A percentile compares a stretch with the other conserved stretches of the same genome.
Evolutionary conservation across 768 basidiomycete species (phyloP).

Genomic region (Russula lepida): DNA sequence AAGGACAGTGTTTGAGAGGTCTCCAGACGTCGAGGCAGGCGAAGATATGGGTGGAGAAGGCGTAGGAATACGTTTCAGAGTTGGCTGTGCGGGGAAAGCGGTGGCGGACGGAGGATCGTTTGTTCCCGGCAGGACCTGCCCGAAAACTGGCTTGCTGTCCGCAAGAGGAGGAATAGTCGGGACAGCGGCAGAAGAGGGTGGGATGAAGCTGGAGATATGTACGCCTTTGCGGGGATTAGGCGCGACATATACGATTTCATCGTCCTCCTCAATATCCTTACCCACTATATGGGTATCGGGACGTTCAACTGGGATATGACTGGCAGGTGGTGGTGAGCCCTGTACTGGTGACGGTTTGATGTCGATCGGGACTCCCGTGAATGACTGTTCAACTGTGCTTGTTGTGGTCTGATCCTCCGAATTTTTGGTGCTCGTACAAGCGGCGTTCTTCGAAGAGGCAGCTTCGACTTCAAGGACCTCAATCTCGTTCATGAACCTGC

Average conservation of each 20-base stretch:
- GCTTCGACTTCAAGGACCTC: conserved; percentile 27
- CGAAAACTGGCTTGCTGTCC: conserved; percentile 35
- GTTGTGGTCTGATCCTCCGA: neutral
- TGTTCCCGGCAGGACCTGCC: conserved; percentile 41
- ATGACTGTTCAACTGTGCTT: conserved; percentile 29
- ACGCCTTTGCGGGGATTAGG: conserved; percentile 48
- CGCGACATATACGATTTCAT: conserved; percentile 68
- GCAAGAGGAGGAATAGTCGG: neutral
- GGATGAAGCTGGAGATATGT: neutral
- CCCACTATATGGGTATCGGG: conserved; percentile 5
- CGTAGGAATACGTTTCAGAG: neutral
- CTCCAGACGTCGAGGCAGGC: conserved; percentile 24
- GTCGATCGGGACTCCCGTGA: conserved; percentile 34
- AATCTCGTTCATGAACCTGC: conserved; percentile 36
- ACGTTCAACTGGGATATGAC: conserved; percentile 6
- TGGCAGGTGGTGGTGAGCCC: neutral
- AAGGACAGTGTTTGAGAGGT: conserved; percentile 32
- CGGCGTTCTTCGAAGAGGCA: conserved; percentile 10
- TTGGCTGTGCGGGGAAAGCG: neutral
- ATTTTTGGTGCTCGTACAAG: neutral
- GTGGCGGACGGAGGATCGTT: neutral
- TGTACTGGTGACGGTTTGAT: conserved; percentile 15
- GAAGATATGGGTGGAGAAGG: conserved; percentile 1
- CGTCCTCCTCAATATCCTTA: conserved; percentile 31
- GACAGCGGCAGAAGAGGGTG: neutral